phyloP scores from a whole-genome alignment of 1,284 basidiomycete species.

The Anthracocystis walkeri region DNA sequence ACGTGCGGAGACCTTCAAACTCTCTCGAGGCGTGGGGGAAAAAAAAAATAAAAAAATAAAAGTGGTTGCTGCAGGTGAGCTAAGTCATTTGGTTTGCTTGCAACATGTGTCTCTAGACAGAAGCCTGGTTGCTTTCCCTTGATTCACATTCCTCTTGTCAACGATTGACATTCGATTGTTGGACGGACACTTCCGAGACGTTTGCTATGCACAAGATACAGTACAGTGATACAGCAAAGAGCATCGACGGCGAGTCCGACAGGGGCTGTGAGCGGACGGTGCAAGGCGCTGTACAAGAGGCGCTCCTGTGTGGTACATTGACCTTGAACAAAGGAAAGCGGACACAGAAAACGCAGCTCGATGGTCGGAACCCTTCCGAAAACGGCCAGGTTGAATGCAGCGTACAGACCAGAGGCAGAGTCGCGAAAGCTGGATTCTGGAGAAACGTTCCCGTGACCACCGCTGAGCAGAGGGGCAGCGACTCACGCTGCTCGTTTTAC shows the following conservation, averaged over 20 bases:
- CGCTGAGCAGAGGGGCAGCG: not conserved
- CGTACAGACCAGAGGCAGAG: not conserved
- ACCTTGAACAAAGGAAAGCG: not conserved
- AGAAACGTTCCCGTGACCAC: constrained; percentile 7
- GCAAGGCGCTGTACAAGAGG: constrained; percentile 6
- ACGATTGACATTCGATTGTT: too few relatives aligned
- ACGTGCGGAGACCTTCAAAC: too few relatives aligned
- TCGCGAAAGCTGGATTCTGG: constrained; percentile 3
- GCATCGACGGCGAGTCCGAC: too few relatives aligned
- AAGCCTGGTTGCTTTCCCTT: too few relatives aligned
- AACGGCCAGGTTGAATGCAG: not conserved
- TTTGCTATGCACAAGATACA: too few relatives aligned
- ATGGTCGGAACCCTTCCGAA: constrained; percentile 24
- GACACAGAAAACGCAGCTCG: constrained; percentile 13
- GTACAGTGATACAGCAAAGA: too few relatives aligned
- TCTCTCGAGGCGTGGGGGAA: constrained; percentile 7
- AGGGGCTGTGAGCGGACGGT: not conserved
- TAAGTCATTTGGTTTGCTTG: too few relatives aligned
- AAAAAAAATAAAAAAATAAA: not conserved
- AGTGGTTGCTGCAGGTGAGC: not conserved
- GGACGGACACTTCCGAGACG: too few relatives aligned
- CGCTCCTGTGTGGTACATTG: not conserved
- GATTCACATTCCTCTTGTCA: too few relatives aligned
- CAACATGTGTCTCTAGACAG: too few relatives aligned
- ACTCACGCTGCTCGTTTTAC: too few relatives aligned